A percentile compares a stretch with the other conserved stretches of the same genome.
These are phyloP conservation scores for Tricholoma terreum DNA, from an alignment of 768 basidiomycete genomes.

Conservation along the genomic window DNA sequence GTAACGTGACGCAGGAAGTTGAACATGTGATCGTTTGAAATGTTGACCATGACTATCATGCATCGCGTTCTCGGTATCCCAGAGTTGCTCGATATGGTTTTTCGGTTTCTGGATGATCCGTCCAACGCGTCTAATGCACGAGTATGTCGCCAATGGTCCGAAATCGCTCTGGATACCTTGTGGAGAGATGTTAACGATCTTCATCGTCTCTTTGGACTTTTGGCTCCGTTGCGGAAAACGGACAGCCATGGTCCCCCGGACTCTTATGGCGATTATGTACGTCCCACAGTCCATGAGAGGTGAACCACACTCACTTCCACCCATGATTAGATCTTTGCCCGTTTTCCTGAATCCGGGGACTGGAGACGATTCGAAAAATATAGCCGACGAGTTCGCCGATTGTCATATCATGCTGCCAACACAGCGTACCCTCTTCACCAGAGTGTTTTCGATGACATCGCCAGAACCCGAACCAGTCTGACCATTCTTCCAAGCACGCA, in stretches of 20 bases:
- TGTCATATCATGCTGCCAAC: slow-evolving; percentile 25
- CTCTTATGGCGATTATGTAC: slow-evolving; percentile 22
- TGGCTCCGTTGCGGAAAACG: slow-evolving; percentile 40
- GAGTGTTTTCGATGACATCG: slow-evolving; percentile 51
- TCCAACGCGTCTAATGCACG: slow-evolving; percentile 44
- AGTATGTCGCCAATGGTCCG: slow-evolving; percentile 60
- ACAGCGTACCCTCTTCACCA: slow-evolving; percentile 23
- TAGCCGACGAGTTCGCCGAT: slow-evolving; percentile 42
- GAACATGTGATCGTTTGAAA: too few species aligned
- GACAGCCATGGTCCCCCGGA: neutral
- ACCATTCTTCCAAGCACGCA: slow-evolving; percentile 55
- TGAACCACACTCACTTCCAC: slow-evolving; percentile 1
- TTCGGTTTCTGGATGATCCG: slow-evolving; percentile 40
- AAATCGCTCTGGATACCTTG: slow-evolving; percentile 51
- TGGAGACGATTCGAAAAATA: slow-evolving; percentile 59
- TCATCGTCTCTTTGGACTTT: slow-evolving; percentile 41
- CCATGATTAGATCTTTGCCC: slow-evolving; percentile 36
- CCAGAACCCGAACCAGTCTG: slow-evolving; percentile 50
- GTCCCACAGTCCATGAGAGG: neutral
- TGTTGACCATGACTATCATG: neutral
- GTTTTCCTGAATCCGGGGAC: slow-evolving; percentile 41
- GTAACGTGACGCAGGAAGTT: too few species aligned
- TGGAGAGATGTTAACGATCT: slow-evolving; percentile 55
- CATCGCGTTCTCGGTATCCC: slow-evolving; percentile 50
- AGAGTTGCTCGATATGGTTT: slow-evolving; percentile 57